Conservation (phyloP, 1,284 basidiomycete genomes). For the Mycena citricolor region DNA sequence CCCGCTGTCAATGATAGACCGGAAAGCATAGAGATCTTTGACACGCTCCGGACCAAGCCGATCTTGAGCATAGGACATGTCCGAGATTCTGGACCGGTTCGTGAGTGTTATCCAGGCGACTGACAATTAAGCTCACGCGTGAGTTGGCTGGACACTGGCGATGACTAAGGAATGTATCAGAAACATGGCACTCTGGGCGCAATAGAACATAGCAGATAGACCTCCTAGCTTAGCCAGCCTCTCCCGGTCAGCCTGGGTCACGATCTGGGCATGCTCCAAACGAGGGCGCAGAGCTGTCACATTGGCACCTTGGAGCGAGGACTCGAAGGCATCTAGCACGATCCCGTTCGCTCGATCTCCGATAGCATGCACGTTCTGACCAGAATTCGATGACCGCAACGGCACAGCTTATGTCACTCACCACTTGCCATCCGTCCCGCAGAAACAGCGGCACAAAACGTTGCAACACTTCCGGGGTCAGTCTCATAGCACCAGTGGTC, state of each 20-base stretch:
- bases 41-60: constrained; percentile 83
- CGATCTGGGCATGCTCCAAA: constrained; percentile 89
- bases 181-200: neutral
- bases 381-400: constrained; percentile 1
- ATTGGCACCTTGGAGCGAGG: constrained; percentile 55
- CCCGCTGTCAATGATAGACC: constrained; percentile 61
- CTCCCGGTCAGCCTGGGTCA: constrained; percentile 69
- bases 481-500: constrained; percentile 77
- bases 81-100: constrained; percentile 55
- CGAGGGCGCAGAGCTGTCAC: constrained; percentile 72
- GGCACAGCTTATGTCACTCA: constrained; percentile 38
- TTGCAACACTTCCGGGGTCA: constrained; percentile 61
- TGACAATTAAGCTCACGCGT: constrained; percentile 57
- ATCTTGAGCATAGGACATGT: constrained; percentile 89
- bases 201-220: constrained; percentile 29
- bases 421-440: constrained; percentile 78
- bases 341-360: constrained; percentile 89
- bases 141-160: constrained; percentile 85
- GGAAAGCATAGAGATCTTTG: constrained; percentile 86
- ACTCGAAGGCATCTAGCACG: constrained; percentile 81
- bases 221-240: constrained; percentile 78
- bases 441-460: constrained; percentile 70
- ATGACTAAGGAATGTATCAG: constrained; percentile 47
- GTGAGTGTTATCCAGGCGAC: neutral
- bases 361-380: constrained; percentile 85